Base-by-base conservation (phyloP, 768 basidiomycete genomes). In the Cystobasidium tubakii region DNA sequence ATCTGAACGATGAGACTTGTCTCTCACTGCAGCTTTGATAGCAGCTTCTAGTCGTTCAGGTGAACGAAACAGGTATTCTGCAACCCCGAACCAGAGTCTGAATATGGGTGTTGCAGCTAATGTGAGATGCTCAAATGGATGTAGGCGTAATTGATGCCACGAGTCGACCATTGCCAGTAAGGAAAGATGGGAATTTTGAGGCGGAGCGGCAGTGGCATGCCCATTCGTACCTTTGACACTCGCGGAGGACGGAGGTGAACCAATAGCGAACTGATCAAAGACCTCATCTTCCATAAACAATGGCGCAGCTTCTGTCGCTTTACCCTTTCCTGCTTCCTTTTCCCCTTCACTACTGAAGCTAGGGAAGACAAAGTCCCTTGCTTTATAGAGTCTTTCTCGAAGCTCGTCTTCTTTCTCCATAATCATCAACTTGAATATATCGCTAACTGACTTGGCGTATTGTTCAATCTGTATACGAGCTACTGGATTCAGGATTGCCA, bases 131-230 rank as follows among this genome's bases (percentile, higher is more conserved):
- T 86, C 87, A 80, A 90, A 95, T 0, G 96, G 96, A 67, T 90
- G 86, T 79, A 96, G 93, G 0, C 84, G 83, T 65, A 98, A 86
- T 64, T 86, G 86, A 9, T 91, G 89, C 96, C 96, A 99, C 78
- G 91, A 94, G 82, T 99, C 96, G 23, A 97, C 96, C 93, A 99
- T 98, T 19, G 94, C 93, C 62, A 98, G 86, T 9, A 99, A 85
- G 10, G 91, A 88, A 70, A 98, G 87, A 80, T 99, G 95, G 0
- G 92, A 94, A 80, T 98, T 97, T 9, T 86, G 86, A 9, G 85
- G 82, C 74, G 85, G 71, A 12, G 74, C 19, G 1, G 75, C 31
- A 0, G 64, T 34, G 13, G 57, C 4, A 23, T 15, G 57, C 21
- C 46, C 46, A 43, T 34, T 25, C 17, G 3, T 42, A 46, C 66